Conservation (phyloP, 2,329 filamentous ascomycete species). For the Cercospora sesami region DNA sequence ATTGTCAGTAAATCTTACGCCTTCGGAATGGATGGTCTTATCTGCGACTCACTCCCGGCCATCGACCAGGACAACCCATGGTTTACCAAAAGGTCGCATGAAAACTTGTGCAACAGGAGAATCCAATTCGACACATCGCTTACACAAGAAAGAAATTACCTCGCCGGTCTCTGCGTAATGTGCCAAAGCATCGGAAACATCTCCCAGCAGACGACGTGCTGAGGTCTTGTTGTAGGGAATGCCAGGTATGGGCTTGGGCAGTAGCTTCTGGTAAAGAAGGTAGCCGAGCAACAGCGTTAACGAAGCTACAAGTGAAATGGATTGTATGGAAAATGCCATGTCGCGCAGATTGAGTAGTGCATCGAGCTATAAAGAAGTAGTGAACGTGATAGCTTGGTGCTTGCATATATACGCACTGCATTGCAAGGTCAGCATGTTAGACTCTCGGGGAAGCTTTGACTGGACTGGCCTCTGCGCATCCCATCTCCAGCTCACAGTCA, state of each 20-base stretch:
- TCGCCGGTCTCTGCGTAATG: slow-evolving; percentile 1
- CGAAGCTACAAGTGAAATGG: not conserved
- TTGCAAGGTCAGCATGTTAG: not conserved
- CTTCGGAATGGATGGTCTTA: not conserved
- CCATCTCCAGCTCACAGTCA: not conserved
- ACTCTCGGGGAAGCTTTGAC: not conserved
- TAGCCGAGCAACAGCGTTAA: not conserved
- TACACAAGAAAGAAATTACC: not conserved
- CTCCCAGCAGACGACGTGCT: slow-evolving; percentile 5
- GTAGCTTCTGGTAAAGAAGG: not conserved
- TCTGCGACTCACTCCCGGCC: not conserved
- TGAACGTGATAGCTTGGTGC: not conserved
- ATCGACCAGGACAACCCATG: slow-evolving; percentile 10
- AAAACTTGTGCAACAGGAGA: slow-evolving; percentile 12
- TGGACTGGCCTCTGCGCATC: not conserved
- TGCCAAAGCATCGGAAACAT: not conserved
- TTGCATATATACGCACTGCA: not conserved
- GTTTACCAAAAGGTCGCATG: slow-evolving; percentile 4
- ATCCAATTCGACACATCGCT: not conserved
- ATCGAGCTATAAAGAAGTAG: not conserved
- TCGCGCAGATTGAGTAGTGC: not conserved
- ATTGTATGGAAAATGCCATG: not conserved
- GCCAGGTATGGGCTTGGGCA: slow-evolving; percentile 11
- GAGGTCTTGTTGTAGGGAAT: slow-evolving; percentile 8
- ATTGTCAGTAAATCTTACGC: not conserved